A percentile compares a stretch with the other conserved stretches of the same genome.
Evolutionary conservation across 106 monocot genomes (phyloP).

Genomic region (Vanilla planifolia): DNA sequence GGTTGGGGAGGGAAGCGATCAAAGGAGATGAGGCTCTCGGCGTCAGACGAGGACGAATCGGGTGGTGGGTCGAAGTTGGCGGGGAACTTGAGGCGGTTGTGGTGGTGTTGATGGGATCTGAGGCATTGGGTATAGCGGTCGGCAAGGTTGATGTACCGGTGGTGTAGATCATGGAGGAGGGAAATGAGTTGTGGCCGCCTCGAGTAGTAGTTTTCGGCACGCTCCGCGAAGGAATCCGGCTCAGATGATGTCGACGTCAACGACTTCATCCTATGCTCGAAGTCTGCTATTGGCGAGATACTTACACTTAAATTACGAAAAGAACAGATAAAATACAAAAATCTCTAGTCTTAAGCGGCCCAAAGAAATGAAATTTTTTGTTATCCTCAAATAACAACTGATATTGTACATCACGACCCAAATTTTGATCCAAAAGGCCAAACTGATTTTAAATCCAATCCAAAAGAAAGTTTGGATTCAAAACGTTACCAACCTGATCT

Average conservation of each 20-base stretch:
- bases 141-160: slow-evolving; percentile 76
- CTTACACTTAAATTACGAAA: no score
- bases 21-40: slow-evolving; percentile 72
- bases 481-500: no score
- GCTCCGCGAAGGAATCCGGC: slow-evolving; percentile 69
- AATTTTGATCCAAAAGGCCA: no score
- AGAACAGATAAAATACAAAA: no score
- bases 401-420: no score
- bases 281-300: no score
- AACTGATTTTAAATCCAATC: no score
- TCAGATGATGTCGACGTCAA: slow-evolving; percentile 23
- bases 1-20: slow-evolving; percentile 5
- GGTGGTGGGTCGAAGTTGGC: slow-evolving; percentile 6
- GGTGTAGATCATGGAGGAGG: slow-evolving; percentile 78
- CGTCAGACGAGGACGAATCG: slow-evolving; percentile 36
- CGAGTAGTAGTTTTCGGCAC: slow-evolving; percentile 85
- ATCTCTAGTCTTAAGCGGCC: no score
- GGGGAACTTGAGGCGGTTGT: slow-evolving; percentile 17
- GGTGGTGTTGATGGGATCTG: slow-evolving; percentile 12
- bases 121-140: slow-evolving; percentile 81
- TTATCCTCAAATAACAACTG: no score
- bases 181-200: slow-evolving; percentile 82
- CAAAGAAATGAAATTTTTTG: no score
- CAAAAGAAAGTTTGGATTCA: no score
- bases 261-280: slow-evolving; percentile 56